Evolutionary conservation across 331 rosid genomes (phyloP), one percentile per base, ranked within the genome.

Genomic region (Erythrophleum ivorense): DNA sequence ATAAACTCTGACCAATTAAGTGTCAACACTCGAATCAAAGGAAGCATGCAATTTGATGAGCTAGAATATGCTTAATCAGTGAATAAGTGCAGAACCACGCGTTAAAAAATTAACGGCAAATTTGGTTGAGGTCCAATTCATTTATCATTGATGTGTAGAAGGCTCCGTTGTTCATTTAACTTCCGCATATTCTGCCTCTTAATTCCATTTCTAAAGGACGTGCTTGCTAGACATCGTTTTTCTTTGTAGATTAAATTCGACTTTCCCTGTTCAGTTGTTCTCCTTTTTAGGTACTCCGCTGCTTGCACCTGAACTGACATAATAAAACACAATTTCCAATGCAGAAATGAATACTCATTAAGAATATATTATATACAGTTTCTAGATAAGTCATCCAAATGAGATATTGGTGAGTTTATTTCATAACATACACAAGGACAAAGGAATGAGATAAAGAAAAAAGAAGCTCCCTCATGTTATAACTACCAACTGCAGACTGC

Each of bases 291-390:
- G 88, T 95, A 95, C 87, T 88, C 87, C 33, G 88, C 90, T 7
- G 96, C 84, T 83, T 88, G 98, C 71, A 81, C 92, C 86, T 87
- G 97, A 87, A 95, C 98, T 93, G 92, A 77, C 24, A 83, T 29
- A 34, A 70, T n/a, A n/a, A 83, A 65, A 62, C 21, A 83, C 62
- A 68, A 73, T 71, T 78, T 48, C 46, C 55, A 71, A 54, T 66
- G 78, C 71, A 58, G 45, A 78, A 52, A 40, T 62, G 55, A 73
- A 43, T 29, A 77, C 29, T 79, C 69, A 41, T 0, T 62, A 46
- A 40, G 65, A 69, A 52, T 31, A 76, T 67, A 52, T 52, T 49
- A 58, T 33, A 9, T 49, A 24, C 60, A 33, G 50, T 66, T 38
- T 19, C 62, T 63, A 43, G 1, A 75, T 33, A 63, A 38, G 43